phyloP scores from a whole-genome alignment of 2,329 filamentous ascomycete species.

The Ophiostoma angusticollis region DNA sequence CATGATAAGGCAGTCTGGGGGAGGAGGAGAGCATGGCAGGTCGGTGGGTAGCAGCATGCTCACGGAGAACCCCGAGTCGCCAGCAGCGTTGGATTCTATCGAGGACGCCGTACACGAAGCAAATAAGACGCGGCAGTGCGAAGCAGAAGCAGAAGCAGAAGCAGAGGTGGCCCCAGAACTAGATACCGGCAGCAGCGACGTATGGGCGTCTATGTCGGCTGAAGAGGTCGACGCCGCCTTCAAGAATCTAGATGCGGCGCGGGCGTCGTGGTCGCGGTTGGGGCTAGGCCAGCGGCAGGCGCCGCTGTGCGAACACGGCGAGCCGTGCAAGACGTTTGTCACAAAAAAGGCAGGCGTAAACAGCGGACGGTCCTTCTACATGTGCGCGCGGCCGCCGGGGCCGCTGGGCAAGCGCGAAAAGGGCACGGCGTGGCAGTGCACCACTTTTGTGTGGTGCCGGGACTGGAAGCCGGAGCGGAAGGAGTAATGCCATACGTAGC shows the following conservation, averaged over 20 bases:
- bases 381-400: conserved; percentile 60
- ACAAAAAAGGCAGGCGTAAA: conserved; percentile 89
- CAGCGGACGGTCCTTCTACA: conserved; percentile 53
- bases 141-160: neutral
- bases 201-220: conserved; percentile 14
- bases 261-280: conserved; percentile 76
- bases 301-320: conserved; percentile 76
- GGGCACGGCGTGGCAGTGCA: conserved; percentile 75
- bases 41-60: no score
- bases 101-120: no score
- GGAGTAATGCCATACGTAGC: conserved; percentile 6
- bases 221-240: conserved; percentile 49
- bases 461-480: conserved; percentile 33
- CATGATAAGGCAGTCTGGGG: no score
- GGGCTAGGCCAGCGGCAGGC: conserved; percentile 45
- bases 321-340: conserved; percentile 69
- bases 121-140: no score
- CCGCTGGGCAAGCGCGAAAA: conserved; percentile 76
- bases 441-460: conserved; percentile 65
- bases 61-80: no score
- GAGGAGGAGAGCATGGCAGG: no score
- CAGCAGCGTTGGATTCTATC: no score
- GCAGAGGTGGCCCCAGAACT: no score
- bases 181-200: no score
- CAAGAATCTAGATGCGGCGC: conserved; percentile 57